Evolutionary conservation across 2,329 filamentous ascomycete species (phyloP), one percentile per base, ranked within the genome.

Genomic region (Dryadomyces sulphureus): DNA sequence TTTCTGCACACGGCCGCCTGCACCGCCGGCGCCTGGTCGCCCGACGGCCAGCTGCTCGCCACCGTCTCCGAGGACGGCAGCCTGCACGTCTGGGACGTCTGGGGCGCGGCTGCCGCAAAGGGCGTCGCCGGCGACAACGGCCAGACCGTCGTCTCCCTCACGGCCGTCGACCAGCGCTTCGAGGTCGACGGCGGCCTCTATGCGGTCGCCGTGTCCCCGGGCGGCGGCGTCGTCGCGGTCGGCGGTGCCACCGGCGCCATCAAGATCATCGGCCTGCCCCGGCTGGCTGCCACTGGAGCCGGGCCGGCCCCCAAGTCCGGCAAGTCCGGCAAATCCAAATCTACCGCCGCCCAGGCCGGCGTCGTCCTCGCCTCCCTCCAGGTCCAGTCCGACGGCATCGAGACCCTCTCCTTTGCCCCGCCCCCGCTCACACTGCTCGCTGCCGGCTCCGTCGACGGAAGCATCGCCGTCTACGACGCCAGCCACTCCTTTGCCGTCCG

Each of bases 81-180:
- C 54, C 72, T 98, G 48, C 90, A 89, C 61, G 89, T 94, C 21
- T 95, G 87, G 77, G 92, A 96, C 58, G 82, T 89, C 14, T 94
- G 88, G 65, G 85, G 86, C 42, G 75, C 79, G 20, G 85, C 84
- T 1, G 80, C 81, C 3, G 81, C 68, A 38, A 65, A 66, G 54
- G 66, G 65, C 27, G 58, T 76, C 8, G 60, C 64, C 1, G 22
- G 22, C 14, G 24, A 17, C 42, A 36, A 36, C 14, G 65, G 73
- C 38, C 67, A 70, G 63, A 74, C 85, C 0, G 79, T 89, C 12
- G 77, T 96, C 7, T 79, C 78, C 0, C 70, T 95, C 40, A 94
- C 84, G 2, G 74, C 73, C 0, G 72, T 77, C 14, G 92, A 98
- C 64, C 85, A 94, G 67, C 80, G 92, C 41, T 98, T 98, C 66